Evolutionary conservation across 345 rosid genomes (phyloP), one percentile per base, ranked within the genome.

Genomic region (Limnanthes douglasii): DNA sequence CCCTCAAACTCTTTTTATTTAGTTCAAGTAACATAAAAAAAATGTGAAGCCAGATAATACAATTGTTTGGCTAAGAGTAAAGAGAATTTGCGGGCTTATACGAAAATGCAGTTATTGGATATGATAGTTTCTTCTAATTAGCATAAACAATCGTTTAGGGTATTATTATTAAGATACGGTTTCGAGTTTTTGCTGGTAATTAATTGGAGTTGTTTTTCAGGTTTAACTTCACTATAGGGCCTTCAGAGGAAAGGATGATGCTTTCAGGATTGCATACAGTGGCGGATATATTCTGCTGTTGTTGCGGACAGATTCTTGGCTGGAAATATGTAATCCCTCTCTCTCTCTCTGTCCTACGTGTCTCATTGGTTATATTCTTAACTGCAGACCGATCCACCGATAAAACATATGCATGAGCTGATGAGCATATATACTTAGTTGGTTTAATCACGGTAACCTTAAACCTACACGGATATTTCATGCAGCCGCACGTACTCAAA

Each of bases 241-340:
- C 78, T 29, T 26, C 54, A 13, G 92, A 81, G 57, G 86, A 86
- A 60, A 64, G 94, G 36, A 18, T 54, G 73, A 81, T 81, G 92
- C 66, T 72, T 20, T 72, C 94, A 1, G 84, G 96, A 34, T 32
- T 75, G 70, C 92, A 86, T 22, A 81, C 86, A 1, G 94, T 81
- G 15, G 77, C 78, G 8, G 96, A 86, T 54, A 59, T 72, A 25
- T 86, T 64, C 67, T 86, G 96, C 54, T 86, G 96, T 60, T 70
- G 71, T 20, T 86, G 96, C 19, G 92, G 94, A 48, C 92, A 75
- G 44, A 72, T 66, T 33, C 72, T 81, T 47, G 96, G 96, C 56
- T 81, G 96, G 96, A 86, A 86, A 86, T 86, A 81, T 24, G 96
- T 81, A 74, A 37, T 37, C 31, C 37, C 50, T 31, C 50, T 31